Base-by-base conservation (phyloP, 23 red algal species). In the Chondrus crispus region DNA sequence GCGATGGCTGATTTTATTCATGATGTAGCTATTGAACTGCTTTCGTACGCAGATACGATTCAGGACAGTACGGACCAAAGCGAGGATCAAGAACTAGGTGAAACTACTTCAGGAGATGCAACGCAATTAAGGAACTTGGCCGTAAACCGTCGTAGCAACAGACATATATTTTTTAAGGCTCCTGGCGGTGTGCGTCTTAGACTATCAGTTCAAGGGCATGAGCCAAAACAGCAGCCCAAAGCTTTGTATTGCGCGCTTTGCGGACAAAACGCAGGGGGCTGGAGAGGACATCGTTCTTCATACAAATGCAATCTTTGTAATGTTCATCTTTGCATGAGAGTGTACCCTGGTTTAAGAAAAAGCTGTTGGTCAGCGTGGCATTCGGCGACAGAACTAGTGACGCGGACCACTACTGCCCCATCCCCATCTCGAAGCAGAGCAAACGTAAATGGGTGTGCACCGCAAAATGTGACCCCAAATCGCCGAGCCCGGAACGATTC, bases 1-100 rank as follows among this genome's bases (percentile, higher is more conserved):
- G 44, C 71, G n/a, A 76, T 38, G 28, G 71, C 71, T 43, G 71
- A 76, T 48, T 76, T 76, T 20, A 76, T 76, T 26, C 39, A 40
- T 43, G 71, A 76, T 76, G 5, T 38, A 20, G 37, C 71, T 46
- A 13, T 38, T 7, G 71, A 76, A 38, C 44, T 76, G 7, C 44
- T 76, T 43, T 28, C n/a, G n/a, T 76, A 42, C 43, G 71, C 44
- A 32, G 58, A 64, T 30, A 64, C 58, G 35, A 32, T 64, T 64
- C 4, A n/a, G n/a, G n/a, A n/a, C n/a, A n/a, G n/a, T n/a, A n/a
- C n/a, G n/a, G n/a, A n/a, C n/a, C n/a, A n/a, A n/a, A n/a, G n/a
- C n/a, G n/a, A n/a, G n/a, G n/a, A n/a, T n/a, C n/a, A n/a, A n/a
- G n/a, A n/a, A n/a, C n/a, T n/a, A n/a, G 58, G 58, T n/a, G 58